Percentiles rank a stretch among this genome's conserved stretches.
Evolutionary conservation across 495 filamentous ascomycete species (phyloP).

Genomic region (Astrothelium subdiscretum): DNA sequence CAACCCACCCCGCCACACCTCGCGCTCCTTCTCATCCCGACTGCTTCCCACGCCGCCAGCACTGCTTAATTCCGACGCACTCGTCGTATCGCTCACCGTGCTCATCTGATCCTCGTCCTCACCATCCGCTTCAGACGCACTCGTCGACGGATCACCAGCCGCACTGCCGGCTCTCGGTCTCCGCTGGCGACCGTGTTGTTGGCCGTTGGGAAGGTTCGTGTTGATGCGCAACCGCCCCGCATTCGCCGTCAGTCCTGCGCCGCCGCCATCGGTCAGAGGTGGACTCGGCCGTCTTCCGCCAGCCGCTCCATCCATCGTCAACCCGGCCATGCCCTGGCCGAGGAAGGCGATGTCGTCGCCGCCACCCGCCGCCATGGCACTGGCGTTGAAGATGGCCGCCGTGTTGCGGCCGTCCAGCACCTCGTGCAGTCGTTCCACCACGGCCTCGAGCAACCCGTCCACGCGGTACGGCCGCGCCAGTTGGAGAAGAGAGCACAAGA

Average conservation of each 20-base stretch:
- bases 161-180: too few relatives aligned
- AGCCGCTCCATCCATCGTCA: conserved; percentile 8
- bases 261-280: conserved; percentile 3
- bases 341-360: conserved; percentile 48
- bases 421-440: conserved; percentile 81
- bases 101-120: conserved; percentile 15
- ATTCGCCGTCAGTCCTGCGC: too few relatives aligned
- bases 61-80: conserved; percentile 16
- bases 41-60: conserved; percentile 9
- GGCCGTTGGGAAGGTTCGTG: conserved; percentile 22
- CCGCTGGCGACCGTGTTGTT: conserved; percentile 7
- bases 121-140: conserved; percentile 16
- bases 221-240: conserved; percentile 25
- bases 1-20: conserved; percentile 73
- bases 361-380: conserved; percentile 93
- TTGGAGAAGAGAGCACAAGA: conserved; percentile 88
- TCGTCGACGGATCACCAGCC: conserved; percentile 10
- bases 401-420: conserved; percentile 87
- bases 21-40: conserved; percentile 20
- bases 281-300: conserved; percentile 14
- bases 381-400: conserved; percentile 94
- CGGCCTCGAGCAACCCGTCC: conserved; percentile 82
- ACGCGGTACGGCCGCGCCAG: conserved; percentile 86
- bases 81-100: conserved; percentile 12
- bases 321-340: conserved; percentile 8